Percentiles rank a stretch among this genome's conserved stretches.
These are phyloP conservation scores for Cercospora citrullina DNA, from an alignment of 2,329 filamentous ascomycete genomes.

Conservation along the genomic window DNA sequence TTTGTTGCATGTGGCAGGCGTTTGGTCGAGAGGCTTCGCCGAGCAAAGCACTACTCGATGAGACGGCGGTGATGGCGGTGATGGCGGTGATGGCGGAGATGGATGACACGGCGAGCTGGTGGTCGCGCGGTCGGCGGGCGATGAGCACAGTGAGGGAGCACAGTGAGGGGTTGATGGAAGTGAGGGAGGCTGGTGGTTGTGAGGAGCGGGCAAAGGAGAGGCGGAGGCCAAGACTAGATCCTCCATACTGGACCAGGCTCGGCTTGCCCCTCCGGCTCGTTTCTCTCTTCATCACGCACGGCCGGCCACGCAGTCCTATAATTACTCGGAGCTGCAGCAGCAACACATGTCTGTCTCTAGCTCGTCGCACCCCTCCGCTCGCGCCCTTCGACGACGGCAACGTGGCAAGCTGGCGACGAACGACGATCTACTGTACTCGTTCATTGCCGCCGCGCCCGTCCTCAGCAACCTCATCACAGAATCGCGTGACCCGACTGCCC, in stretches of 20 bases:
- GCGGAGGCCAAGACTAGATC: too few species aligned
- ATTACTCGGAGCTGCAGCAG: too few species aligned
- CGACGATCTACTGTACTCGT: not conserved
- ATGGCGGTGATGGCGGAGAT: not conserved
- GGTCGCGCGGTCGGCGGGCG: not conserved
- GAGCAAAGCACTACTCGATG: not conserved
- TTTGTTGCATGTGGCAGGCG: constrained; percentile 5
- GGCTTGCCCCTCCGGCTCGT: too few species aligned
- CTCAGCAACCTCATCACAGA: not conserved
- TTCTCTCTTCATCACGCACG: too few species aligned
- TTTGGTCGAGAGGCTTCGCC: not conserved
- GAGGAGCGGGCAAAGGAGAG: not conserved
- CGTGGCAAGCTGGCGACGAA: not conserved
- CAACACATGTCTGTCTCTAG: not conserved
- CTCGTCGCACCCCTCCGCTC: not conserved
- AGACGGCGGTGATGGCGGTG: not conserved
- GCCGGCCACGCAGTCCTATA: too few species aligned
- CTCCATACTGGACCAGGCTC: too few species aligned
- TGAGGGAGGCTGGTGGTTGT: not conserved
- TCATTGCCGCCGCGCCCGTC: not conserved
- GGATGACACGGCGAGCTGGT: not conserved
- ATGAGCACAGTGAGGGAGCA: not conserved
- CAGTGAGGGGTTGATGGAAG: not conserved
- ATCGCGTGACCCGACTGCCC: not conserved
- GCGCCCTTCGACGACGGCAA: not conserved